Percentiles rank a stretch among this genome's conserved stretches.
phyloP scores from a whole-genome alignment of 495 filamentous ascomycete genomes.

The Podospora fimiseda region DNA sequence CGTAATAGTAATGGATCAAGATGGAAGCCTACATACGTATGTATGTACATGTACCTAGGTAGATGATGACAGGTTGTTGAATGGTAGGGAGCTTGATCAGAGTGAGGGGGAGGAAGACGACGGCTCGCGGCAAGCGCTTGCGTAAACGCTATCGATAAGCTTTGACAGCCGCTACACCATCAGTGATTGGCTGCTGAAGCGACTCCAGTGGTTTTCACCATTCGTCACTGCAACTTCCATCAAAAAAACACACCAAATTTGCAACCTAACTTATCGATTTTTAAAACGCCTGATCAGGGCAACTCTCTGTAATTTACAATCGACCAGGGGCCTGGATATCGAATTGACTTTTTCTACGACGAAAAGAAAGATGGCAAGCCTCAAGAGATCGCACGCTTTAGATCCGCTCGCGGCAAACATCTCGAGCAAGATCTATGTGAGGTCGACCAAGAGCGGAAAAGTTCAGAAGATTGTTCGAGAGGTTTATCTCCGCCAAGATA shows the following conservation, averaged over 20 bases:
- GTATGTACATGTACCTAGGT: no score
- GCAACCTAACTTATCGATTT: background rate
- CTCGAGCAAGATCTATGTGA: slow-evolving; percentile 85
- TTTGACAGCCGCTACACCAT: slow-evolving; percentile 8
- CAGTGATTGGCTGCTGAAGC: slow-evolving; percentile 19
- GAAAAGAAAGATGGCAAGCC: slow-evolving; percentile 65
- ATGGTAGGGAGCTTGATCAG: no score
- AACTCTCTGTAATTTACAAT: background rate
- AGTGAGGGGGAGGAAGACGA: background rate
- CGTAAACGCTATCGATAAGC: slow-evolving; percentile 11
- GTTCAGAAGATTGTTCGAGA: slow-evolving; percentile 98
- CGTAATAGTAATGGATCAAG: no score
- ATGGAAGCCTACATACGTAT: no score
- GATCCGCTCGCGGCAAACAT: slow-evolving; percentile 71
- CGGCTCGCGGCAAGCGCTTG: background rate
- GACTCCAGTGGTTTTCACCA: slow-evolving; percentile 3
- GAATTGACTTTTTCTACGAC: slow-evolving; percentile 1
- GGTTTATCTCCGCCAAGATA: slow-evolving; percentile 91
- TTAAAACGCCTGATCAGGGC: background rate
- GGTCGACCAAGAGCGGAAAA: slow-evolving; percentile 89
- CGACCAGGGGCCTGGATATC: background rate
- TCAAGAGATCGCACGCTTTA: slow-evolving; percentile 65
- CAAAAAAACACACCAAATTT: slow-evolving; percentile 3
- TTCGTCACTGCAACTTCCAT: slow-evolving; percentile 8
- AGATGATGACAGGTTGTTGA: no score